Evolutionary conservation across 2,329 filamentous ascomycete genomes (phyloP), one percentile per base, ranked within the genome.

Genomic region (Bertia moriformis): DNA sequence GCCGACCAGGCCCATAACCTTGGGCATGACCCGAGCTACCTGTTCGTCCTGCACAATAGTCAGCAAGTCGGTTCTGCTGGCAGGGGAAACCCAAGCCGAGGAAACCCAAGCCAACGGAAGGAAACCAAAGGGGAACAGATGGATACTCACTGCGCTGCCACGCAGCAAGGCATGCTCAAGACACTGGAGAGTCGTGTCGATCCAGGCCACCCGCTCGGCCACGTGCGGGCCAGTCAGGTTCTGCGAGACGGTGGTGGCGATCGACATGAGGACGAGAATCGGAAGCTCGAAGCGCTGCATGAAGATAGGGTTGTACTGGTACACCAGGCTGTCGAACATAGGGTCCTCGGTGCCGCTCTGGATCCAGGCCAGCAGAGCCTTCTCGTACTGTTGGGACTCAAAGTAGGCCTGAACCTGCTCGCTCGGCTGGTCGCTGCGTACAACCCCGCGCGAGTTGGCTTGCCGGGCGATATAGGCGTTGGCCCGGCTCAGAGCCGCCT

Each of bases 321-420:
- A 58, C 37, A 74, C 60, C 38, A 69, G 69, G 45, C 66, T 61
- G 20, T 69, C 63, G 54, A 80, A 83, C 39, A 82, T 69, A 43
- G 77, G 71, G 42, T 76, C 67, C 51, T 77, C 69, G 22, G 71
- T 66, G 14, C 67, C 69, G 46, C 69, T 69, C 55, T 83, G 77
- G 41, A 82, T 69, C 77, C 77, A 82, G 43, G 71, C 69, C 41
- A 81, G 67, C 52, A 78, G 67, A 32, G 73, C 78, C 39, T 72
- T 68, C 49, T 82, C 76, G 41, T 70, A 68, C 24, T 27, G 22
- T n/a, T 27, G 22, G 22, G 22, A 10, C 7, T 27, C 22, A 27
- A 27, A 27, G n/a, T 27, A 27, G 22, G 22, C 22, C 22, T 71
- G 68, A 17, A 71, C 72, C 19, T 70, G 65, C 24, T 68, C 63